Conservation (phyloP, 2,329 filamentous ascomycete species). For the Aschersonia sp. region DNA sequence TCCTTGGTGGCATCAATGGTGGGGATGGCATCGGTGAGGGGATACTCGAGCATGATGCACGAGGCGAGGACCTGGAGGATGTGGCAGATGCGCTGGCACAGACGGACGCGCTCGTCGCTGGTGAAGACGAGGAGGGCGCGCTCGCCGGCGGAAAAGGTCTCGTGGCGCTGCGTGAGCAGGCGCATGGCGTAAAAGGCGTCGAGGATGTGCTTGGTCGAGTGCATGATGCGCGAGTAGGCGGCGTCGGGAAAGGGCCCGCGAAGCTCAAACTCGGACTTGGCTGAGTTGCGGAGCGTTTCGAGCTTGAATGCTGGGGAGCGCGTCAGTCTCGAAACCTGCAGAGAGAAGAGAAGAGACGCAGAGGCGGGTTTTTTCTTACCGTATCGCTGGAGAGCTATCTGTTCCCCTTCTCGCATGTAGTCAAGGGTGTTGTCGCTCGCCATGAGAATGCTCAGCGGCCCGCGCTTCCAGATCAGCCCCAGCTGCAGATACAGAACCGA, state of each 20-base stretch:
- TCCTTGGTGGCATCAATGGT: slow-evolving; percentile 71
- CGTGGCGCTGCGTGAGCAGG: slow-evolving; percentile 71
- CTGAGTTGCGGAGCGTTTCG: slow-evolving; percentile 57
- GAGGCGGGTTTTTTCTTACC: slow-evolving; percentile 12
- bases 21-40: slow-evolving; percentile 76
- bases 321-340: not conserved
- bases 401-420: slow-evolving; percentile 82
- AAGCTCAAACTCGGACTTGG: slow-evolving; percentile 77
- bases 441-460: slow-evolving; percentile 63
- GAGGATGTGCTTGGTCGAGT: slow-evolving; percentile 68
- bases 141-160: slow-evolving; percentile 64
- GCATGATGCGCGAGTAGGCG: slow-evolving; percentile 59
- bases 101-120: slow-evolving; percentile 57
- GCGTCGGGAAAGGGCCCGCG: slow-evolving; percentile 71
- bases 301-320: slow-evolving; percentile 43
- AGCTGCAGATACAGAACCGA: slow-evolving; percentile 88
- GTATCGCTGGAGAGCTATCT: slow-evolving; percentile 74
- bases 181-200: slow-evolving; percentile 96
- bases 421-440: slow-evolving; percentile 41
- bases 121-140: slow-evolving; percentile 69
- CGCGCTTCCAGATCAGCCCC: slow-evolving; percentile 90
- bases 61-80: slow-evolving; percentile 75
- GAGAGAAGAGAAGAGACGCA: not conserved
- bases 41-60: slow-evolving; percentile 88
- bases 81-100: slow-evolving; percentile 85